Evolutionary conservation across 2,329 filamentous ascomycete species (phyloP), one percentile per base, ranked within the genome.

Genomic region (Colletotrichum karsti): DNA sequence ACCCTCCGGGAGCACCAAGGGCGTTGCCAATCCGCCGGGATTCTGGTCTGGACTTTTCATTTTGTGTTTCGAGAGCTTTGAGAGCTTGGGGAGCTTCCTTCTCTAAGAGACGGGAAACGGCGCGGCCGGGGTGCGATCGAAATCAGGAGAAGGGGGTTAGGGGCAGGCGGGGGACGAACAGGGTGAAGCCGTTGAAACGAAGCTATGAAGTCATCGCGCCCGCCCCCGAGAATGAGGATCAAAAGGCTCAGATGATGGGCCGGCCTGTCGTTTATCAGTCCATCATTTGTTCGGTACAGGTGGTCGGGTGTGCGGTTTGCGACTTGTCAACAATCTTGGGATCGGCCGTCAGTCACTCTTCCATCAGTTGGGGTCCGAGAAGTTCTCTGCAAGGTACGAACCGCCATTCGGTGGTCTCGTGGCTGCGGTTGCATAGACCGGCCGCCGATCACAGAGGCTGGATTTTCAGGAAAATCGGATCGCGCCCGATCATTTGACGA

Each of bases 321-420:
- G 37, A 53, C 60, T 54, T 67, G 54, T 58, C 60, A 55, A 48
- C 33, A 51, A 54, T 35, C 26, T 33, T 33, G 33, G 59, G 46
- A 63, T 39, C 33, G 30, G 18, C 35, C 9, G 44, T 51, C 51
- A 46, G 37, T 58, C 59, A n/a, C 41, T 10, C 39, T 39, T 39
- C 50, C 41, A 20, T 42, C 24, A 62, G 2, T 44, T 63, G 41
- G 58, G 37, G 39, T 10, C 39, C 44, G 7, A 28, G 30, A 13
- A 20, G 51, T 22, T 54, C 60, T 57, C 64, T 67, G 64, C 60
- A 67, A 67, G 64, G 64, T 64, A 67, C 64, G 60, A 57, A 64
- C 28, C 44, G 44, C 13, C 7, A 12, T 22, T n/a, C 33, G 65
- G 61, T 58, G 65, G 65, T 67, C 65, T 54, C 53, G 65, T 67